Base-by-base conservation (phyloP, 2,329 filamentous ascomycete species). In the Diaporthe eres region DNA sequence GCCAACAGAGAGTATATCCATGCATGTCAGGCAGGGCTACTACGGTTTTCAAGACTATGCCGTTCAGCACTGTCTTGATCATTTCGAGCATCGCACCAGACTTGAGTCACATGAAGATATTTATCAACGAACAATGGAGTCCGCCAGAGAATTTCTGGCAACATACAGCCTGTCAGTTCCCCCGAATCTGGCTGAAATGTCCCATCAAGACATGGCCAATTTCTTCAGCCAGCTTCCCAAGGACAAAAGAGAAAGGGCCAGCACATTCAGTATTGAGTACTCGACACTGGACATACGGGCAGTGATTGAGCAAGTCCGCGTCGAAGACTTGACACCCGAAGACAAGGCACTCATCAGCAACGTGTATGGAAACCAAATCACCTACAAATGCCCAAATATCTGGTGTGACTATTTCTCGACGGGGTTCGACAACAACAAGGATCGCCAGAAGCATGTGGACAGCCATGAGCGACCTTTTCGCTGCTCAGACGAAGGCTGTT, bases 381-480 rank as follows among this genome's bases (percentile, higher is more conserved):
- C 34, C 2, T 68, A 68, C 19, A 68, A 68, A 5, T 68, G 63
- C 25, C 63, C 19, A 2, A 68, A 68, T 19, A 17, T 51, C 28
- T 68, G 63, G 63, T 68, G 63, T 25, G 47, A 37, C 5, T 53
- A 51, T 37, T 68, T 68, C 44, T 22, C 22, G n/a, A 68, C 19
- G 15, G 63, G 63, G 17, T 68, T 68, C 4, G 44, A 37, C 19
- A 53, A 22, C 4, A 37, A 17, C 4, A 17, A 68, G 8, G 19
- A 39, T n/a, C 63, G 63, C 7, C 19, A 19, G 17, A 31, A 51
- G 31, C 63, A 68, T 25, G 39, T 37, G 17, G 10, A 39, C 15
- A 13, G 63, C n/a, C 63, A 68, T 39, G 47, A 68, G 44, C 63
- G 63, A n/a, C 44, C 63, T 13, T 68, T 68, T 68, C n/a, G 44